Percentiles rank a stretch among this genome's conserved stretches.
Evolutionary conservation across 345 rosid species (phyloP).

Genomic region (Cardamine occulta): DNA sequence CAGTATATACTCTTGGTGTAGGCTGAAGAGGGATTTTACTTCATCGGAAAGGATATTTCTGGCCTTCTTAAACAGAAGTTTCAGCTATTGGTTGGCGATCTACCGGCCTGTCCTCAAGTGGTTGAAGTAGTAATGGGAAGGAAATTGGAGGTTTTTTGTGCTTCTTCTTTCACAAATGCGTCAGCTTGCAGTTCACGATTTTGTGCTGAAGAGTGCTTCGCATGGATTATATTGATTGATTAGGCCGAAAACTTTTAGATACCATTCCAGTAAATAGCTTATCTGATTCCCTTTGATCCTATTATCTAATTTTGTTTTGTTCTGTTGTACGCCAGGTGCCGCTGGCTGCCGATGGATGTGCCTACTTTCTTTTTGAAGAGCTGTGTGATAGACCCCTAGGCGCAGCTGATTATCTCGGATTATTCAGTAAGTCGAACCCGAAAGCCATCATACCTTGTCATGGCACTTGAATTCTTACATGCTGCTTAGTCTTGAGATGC

Average conservation of each 20-base stretch:
- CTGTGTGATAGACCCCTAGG: conserved; percentile 92
- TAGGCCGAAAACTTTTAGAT: not conserved
- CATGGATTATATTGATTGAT: conserved; percentile 18
- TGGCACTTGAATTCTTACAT: not conserved
- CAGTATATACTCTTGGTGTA: conserved; percentile 33
- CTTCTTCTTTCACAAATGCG: not conserved
- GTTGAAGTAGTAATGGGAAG: conserved; percentile 98
- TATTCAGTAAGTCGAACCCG: conserved; percentile 71
- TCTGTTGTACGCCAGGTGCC: conserved; percentile 60
- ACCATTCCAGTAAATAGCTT: conserved; percentile 12
- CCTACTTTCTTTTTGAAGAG: conserved; percentile 88
- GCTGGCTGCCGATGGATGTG: conserved; percentile 87
- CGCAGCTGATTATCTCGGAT: conserved; percentile 96
- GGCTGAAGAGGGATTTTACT: conserved; percentile 96
- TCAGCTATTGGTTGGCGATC: conserved; percentile 62
- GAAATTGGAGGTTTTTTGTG: conserved; percentile 58
- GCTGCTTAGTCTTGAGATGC: conserved; percentile 33
- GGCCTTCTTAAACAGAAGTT: conserved; percentile 68
- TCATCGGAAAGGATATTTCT: conserved; percentile 68
- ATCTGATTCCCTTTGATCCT: not conserved
- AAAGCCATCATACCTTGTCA: not conserved
- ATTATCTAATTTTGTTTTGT: not conserved
- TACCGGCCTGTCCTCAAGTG: conserved; percentile 56
- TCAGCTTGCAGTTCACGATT: conserved; percentile 12
- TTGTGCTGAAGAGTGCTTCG: conserved; percentile 12